These are phyloP conservation scores for Kluyveromyces sp. DNA, from an alignment of 1,139 yeast genomes.

Conservation along the genomic window DNA sequence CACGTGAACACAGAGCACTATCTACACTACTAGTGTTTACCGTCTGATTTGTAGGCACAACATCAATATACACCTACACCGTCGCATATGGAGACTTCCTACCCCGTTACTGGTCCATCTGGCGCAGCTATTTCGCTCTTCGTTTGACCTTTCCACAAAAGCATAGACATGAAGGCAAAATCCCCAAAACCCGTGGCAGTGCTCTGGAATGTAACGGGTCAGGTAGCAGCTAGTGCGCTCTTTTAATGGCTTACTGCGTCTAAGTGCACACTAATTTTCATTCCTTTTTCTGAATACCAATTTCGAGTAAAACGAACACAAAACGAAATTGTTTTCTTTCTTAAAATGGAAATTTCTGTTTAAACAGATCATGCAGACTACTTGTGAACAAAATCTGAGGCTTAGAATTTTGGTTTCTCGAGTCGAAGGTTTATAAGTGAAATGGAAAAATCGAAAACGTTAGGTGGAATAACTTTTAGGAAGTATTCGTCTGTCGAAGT, in stretches of 20 bases:
- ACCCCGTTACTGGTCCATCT: no score
- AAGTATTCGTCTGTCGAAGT: no score
- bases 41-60: neutral
- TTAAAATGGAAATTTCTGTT: conserved; percentile 1
- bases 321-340: neutral
- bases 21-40: no score
- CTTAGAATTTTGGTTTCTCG: neutral
- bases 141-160: no score
- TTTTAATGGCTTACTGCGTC: no score
- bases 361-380: neutral
- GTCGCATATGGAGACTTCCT: neutral
- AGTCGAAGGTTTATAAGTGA: neutral
- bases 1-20: neutral
- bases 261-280: no score
- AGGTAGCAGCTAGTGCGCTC: no score
- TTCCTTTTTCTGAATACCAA: neutral
- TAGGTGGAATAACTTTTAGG: neutral
- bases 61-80: neutral
- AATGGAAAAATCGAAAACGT: neutral
- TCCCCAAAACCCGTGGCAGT: neutral
- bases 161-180: no score
- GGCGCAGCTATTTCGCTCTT: no score
- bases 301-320: neutral
- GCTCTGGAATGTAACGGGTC: neutral
- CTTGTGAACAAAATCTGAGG: neutral